Evolutionary conservation across 345 rosid species (phyloP).

Genomic region (Erodium maritimum): DNA sequence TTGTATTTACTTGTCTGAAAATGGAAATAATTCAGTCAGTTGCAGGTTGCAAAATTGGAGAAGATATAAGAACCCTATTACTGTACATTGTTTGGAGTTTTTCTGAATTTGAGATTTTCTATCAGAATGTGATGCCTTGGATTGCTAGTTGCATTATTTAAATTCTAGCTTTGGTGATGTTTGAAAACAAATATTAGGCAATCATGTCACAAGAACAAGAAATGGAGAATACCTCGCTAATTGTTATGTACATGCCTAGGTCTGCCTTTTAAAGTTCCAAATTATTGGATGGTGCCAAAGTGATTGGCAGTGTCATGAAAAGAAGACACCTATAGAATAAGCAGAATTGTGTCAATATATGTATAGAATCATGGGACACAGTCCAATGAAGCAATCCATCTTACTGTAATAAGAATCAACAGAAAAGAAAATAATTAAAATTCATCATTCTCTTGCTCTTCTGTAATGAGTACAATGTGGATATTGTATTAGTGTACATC

Average conservation of each 20-base stretch:
- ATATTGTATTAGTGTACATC: no score
- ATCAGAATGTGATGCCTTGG: not conserved
- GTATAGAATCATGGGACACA: no score
- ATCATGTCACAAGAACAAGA: not conserved
- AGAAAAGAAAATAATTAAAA: no score
- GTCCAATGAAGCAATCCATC: not conserved
- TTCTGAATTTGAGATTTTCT: not conserved
- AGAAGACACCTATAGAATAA: not conserved
- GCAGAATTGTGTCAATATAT: not conserved
- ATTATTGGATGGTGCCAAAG: not conserved
- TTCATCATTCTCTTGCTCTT: not conserved
- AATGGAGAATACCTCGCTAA: not conserved
- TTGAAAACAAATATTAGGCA: no score
- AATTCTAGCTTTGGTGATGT: no score
- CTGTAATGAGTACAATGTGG: no score
- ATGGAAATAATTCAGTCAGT: no score
- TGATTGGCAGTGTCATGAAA: not conserved
- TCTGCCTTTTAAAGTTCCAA: not conserved
- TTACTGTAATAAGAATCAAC: not conserved
- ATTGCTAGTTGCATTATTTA: not conserved
- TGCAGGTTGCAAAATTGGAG: not conserved
- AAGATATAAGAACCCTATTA: not conserved
- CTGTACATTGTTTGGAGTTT: not conserved
- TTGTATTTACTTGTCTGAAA: no score
- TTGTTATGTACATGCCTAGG: not conserved